phyloP scores from a whole-genome alignment of 345 rosid genomes.

The Eucalyptus pauciflora region DNA sequence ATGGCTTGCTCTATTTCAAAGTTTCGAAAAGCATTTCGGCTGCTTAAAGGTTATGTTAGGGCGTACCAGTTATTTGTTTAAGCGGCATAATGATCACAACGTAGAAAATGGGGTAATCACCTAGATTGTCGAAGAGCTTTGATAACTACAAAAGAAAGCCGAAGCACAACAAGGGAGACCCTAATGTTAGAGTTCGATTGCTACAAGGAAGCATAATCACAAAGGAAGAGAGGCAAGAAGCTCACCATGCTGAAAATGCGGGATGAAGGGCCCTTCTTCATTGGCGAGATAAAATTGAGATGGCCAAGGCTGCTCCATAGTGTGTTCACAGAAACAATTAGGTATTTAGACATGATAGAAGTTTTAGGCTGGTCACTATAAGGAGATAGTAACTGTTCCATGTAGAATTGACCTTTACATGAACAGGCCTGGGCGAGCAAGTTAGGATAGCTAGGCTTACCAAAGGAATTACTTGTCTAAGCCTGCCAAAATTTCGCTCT shows the following conservation, averaged over 20 bases:
- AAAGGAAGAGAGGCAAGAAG: neutral
- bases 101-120: neutral
- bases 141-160: neutral
- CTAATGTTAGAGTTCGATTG: neutral
- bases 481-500: neutral
- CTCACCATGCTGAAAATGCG: neutral
- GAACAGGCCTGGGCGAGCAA: neutral
- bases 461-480: neutral
- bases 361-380: neutral
- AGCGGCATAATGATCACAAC: neutral
- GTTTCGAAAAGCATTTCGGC: neutral
- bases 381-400: neutral
- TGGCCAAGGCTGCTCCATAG: neutral
- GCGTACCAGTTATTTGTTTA: neutral
- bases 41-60: neutral
- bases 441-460: neutral
- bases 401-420: neutral
- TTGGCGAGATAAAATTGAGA: neutral
- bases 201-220: neutral
- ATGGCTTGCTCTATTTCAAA: neutral
- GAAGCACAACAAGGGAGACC: neutral
- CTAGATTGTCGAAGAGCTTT: neutral
- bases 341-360: neutral
- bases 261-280: neutral
- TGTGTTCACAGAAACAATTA: neutral